Evolutionary conservation across 2,329 filamentous ascomycete species (phyloP).

Genomic region (Aspergillus novoparasiticus): DNA sequence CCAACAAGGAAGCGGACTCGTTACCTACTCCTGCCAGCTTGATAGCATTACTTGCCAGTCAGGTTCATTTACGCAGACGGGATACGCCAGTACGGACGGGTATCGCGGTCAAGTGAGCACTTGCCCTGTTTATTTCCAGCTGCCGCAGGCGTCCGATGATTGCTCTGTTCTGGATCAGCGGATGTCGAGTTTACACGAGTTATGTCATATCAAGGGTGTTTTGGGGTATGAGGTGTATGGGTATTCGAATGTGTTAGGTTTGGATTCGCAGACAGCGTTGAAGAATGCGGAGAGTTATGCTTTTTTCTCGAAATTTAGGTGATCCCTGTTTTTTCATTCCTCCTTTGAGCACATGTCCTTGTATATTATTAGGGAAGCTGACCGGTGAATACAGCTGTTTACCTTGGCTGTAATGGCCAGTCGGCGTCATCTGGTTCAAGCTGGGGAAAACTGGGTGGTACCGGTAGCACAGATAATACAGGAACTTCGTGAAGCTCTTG

Average conservation of each 20-base stretch:
- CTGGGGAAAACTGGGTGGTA: background rate
- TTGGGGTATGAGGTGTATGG: background rate
- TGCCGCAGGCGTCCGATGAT: background rate
- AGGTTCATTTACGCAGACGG: background rate
- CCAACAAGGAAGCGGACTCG: background rate
- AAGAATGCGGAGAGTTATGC: constrained; percentile 9
- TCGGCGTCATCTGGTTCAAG: background rate
- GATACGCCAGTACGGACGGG: constrained; percentile 1
- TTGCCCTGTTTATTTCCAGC: background rate
- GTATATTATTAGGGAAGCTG: background rate
- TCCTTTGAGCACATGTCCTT: background rate
- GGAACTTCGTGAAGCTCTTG: background rate
- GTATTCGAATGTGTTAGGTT: background rate
- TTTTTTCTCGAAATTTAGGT: constrained; percentile 5
- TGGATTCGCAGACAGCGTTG: background rate
- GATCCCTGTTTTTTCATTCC: too few species aligned
- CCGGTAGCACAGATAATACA: background rate
- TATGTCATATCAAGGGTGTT: background rate
- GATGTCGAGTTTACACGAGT: constrained; percentile 1
- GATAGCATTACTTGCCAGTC: background rate
- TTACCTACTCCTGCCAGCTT: constrained; percentile 1
- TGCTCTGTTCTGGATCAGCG: constrained; percentile 3
- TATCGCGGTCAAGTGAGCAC: background rate
- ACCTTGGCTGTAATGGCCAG: background rate
- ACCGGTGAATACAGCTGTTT: background rate